Percentiles rank a stretch among this genome's conserved stretches.
These are phyloP conservation scores for Chlorella sp. DNA, from an alignment of 139 green algal genomes.

Conservation along the genomic window DNA sequence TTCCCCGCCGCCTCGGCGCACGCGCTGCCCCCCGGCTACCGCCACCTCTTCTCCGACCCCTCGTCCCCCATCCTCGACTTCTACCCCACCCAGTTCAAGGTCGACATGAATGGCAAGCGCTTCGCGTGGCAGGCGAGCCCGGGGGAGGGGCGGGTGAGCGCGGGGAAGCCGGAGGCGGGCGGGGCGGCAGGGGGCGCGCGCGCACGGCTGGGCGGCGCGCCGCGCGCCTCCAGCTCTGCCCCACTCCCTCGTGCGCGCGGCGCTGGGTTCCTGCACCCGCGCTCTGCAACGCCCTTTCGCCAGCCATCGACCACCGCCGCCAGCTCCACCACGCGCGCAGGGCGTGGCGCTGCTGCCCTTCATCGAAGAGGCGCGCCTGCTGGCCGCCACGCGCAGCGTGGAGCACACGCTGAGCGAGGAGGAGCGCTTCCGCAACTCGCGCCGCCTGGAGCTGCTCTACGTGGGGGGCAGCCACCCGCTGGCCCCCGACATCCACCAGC, in stretches of 20 bases:
- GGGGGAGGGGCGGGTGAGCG: neutral
- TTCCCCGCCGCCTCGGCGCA: conserved; percentile 88
- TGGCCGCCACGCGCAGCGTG: conserved; percentile 52
- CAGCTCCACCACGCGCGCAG: conserved; percentile 48
- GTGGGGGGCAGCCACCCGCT: conserved; percentile 75
- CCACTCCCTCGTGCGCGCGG: too few relatives aligned
- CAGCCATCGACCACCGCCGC: too few relatives aligned
- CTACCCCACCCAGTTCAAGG: conserved; percentile 91
- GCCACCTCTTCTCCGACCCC: conserved; percentile 77
- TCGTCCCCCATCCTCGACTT: conserved; percentile 96
- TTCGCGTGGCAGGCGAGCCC: conserved; percentile 86
- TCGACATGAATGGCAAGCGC: conserved; percentile 99
- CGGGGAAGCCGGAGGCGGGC: neutral
- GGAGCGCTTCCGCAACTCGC: conserved; percentile 68
- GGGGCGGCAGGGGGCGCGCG: neutral
- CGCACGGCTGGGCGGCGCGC: neutral
- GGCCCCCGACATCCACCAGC: conserved; percentile 64
- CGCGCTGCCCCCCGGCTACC: conserved; percentile 73
- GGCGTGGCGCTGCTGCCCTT: conserved; percentile 98
- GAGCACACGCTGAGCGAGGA: conserved; percentile 67
- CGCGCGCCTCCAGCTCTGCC: too few relatives aligned
- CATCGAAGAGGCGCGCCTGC: conserved; percentile 89
- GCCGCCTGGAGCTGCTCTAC: conserved; percentile 78
- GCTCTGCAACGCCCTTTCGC: too few relatives aligned
- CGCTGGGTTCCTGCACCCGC: too few relatives aligned